Evolutionary conservation across 116 monocot species (phyloP), one percentile per base, ranked within the genome.

Genomic region (Zostera marina): DNA sequence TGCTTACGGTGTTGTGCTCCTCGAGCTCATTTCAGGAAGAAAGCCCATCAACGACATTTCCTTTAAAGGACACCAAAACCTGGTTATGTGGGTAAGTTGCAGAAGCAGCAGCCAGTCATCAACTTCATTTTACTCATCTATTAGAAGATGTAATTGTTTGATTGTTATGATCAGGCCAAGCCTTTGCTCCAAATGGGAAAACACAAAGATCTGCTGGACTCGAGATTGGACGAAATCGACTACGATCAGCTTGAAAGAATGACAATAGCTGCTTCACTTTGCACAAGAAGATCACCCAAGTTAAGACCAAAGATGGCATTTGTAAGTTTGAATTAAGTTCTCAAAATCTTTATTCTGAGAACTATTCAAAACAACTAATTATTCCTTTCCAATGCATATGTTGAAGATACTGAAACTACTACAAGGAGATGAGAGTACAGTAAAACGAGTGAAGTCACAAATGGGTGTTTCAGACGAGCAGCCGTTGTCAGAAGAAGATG

Each of bases 1-100:
- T 59, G 81, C 93, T 5, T 93, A 84, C 32, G 88, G 93, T 9
- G 84, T 93, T 2, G 84, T 93, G 21, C 84, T 93, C 55, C 93
- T 93, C 12, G 93, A 93, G 66, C 88, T 93, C 58, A 65, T 93
- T 47, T 79, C 93, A 0, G 81, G 93, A 40, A 73, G 72, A 61
- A 93, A 84, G 65, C 79, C 88, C 6, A 75, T 93, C 24, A 55
- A 41, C 52, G 73, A 67, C 2, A 70, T 61, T 11, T 74, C 68
- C 41, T 70, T 81, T 3, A 87, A 77, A 58, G 82, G 74, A 39
- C 74, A 77, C 53, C 76, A 88, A 76, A 93, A 81, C 67, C 54
- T 93, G 47, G 81, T 84, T 3, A 75, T 84, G 64, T 93, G 93
- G 93, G 93, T 84, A 72, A 68, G 78, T 54, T 0, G 24, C 8